Evolutionary conservation across 192 early-diverging fungal genomes (phyloP).

Genomic region (Bifiguratus adelaidae): DNA sequence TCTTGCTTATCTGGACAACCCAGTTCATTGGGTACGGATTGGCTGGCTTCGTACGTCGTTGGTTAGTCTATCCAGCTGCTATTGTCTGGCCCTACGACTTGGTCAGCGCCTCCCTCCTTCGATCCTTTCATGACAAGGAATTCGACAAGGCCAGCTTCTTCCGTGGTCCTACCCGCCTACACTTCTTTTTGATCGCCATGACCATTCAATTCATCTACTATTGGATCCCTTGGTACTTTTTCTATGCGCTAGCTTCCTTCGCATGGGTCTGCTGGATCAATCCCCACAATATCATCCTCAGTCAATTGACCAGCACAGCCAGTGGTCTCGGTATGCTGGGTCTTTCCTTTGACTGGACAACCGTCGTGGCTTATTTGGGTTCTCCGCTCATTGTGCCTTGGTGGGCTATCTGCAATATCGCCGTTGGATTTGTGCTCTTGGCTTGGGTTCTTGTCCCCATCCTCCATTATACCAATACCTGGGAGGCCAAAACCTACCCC

Average conservation of each 20-base stretch:
- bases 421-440: slow-evolving; percentile 21
- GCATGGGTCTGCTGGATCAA: slow-evolving; percentile 30
- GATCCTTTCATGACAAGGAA: slow-evolving; percentile 48
- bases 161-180: slow-evolving; percentile 33
- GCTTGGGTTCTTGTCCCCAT: slow-evolving; percentile 23
- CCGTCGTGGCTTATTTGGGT: slow-evolving; percentile 12
- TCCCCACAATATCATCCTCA: slow-evolving; percentile 15
- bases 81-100: slow-evolving; percentile 72
- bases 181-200: slow-evolving; percentile 23
- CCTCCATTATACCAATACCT: slow-evolving; percentile 20
- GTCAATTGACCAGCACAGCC: slow-evolving; percentile 16
- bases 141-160: slow-evolving; percentile 18
- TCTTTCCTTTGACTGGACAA: slow-evolving; percentile 27
- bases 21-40: slow-evolving; percentile 56
- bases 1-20: slow-evolving; percentile 33
- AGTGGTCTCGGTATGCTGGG: slow-evolving; percentile 22
- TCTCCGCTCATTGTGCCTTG: slow-evolving; percentile 21
- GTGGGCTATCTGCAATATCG: slow-evolving; percentile 21
- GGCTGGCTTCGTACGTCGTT: slow-evolving; percentile 43
- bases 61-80: slow-evolving; percentile 38
- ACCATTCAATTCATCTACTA: slow-evolving; percentile 27
- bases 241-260: slow-evolving; percentile 28
- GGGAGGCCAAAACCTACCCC: slow-evolving; percentile 21
- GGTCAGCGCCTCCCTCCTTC: slow-evolving; percentile 65
- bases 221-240: slow-evolving; percentile 32